Evolutionary conservation across 2,329 filamentous ascomycete species (phyloP).

Genomic region (Fusarium virguliforme): DNA sequence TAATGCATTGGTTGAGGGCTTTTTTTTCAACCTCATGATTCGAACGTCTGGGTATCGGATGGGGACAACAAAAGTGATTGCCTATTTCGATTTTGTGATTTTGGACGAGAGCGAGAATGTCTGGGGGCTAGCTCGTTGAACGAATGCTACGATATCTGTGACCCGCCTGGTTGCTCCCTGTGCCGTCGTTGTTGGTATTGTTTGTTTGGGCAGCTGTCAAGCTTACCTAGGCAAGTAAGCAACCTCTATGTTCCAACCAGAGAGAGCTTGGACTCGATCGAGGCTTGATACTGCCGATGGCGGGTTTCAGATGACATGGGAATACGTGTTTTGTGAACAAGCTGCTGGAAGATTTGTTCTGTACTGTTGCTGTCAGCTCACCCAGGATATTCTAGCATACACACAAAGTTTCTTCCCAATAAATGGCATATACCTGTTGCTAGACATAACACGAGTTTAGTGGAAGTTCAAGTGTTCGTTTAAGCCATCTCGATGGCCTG

Average conservation of each 20-base stretch:
- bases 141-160: neutral
- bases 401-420: neutral
- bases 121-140: slow-evolving; percentile 19
- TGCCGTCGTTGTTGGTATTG: neutral
- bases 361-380: neutral
- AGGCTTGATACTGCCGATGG: neutral
- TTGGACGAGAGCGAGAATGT: slow-evolving; percentile 23
- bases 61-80: slow-evolving; percentile 45
- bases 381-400: neutral
- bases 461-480: neutral
- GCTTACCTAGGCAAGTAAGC: neutral
- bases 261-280: slow-evolving; percentile 1
- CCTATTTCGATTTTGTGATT: slow-evolving; percentile 41
- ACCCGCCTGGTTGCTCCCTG: neutral
- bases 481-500: neutral
- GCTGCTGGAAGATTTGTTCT: neutral
- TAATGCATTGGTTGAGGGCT: slow-evolving; percentile 51
- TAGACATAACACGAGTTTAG: neutral
- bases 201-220: neutral
- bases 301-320: neutral
- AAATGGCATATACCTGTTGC: neutral
- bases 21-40: slow-evolving; percentile 49
- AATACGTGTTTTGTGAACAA: neutral
- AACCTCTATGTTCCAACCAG: neutral
- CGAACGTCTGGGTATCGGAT: slow-evolving; percentile 46